These are phyloP conservation scores for Aspergillus wentii DNA, from an alignment of 495 filamentous ascomycete genomes.

Conservation along the genomic window DNA sequence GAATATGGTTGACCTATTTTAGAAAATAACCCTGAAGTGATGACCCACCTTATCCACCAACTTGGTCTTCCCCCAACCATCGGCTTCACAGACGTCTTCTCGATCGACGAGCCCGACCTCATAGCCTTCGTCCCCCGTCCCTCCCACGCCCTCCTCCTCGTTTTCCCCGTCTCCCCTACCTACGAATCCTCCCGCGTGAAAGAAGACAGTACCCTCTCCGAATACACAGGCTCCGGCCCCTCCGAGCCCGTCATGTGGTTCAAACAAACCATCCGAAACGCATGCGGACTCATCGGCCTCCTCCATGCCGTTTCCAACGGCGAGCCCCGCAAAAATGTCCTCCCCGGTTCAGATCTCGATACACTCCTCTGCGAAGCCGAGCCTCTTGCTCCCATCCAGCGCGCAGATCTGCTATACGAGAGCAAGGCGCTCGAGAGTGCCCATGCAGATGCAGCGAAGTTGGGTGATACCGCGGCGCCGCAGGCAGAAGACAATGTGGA, in stretches of 20 bases:
- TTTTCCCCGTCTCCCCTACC: conserved; percentile 69
- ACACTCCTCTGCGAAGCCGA: conserved; percentile 41
- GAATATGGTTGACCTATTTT: conserved; percentile 7
- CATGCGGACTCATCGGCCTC: conserved; percentile 81
- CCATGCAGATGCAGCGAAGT: conserved; percentile 62
- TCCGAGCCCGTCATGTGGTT: conserved; percentile 75
- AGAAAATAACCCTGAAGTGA: conserved; percentile 75
- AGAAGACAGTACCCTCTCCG: conserved; percentile 55
- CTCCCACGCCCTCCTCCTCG: conserved; percentile 74
- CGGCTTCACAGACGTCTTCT: conserved; percentile 78
- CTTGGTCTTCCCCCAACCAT: conserved; percentile 66
- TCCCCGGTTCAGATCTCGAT: conserved; percentile 42
- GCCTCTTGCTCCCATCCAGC: conserved; percentile 38
- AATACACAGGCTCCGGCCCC: conserved; percentile 48
- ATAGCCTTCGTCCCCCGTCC: conserved; percentile 80
- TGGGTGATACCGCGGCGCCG: conserved; percentile 72
- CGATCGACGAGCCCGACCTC: conserved; percentile 72
- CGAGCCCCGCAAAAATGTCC: conserved; percentile 37
- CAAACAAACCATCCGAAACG: conserved; percentile 83
- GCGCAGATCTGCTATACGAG: conserved; percentile 70
- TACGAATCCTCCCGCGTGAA: conserved; percentile 62
- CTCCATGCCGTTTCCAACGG: conserved; percentile 71
- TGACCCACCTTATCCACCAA: conserved; percentile 68
- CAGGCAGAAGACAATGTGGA: conserved; percentile 63
- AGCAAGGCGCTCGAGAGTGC: conserved; percentile 65